Evolutionary conservation across 2,329 filamentous ascomycete species (phyloP).

Genomic region (Pyricularia grisea): DNA sequence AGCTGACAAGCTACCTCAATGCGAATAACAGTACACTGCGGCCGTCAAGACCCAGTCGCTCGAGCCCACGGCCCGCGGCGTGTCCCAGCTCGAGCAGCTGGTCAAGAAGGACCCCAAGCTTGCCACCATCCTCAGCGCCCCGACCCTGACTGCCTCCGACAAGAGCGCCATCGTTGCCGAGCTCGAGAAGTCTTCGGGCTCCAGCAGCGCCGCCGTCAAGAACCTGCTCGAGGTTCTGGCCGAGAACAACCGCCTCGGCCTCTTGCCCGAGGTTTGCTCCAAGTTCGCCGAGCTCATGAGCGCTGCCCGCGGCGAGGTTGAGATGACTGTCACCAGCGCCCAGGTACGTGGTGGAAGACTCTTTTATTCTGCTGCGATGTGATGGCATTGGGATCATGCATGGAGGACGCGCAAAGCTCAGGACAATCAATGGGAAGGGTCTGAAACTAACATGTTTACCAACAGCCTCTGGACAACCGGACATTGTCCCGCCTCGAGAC

Average conservation of each 20-base stretch:
- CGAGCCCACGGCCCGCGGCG: constrained; percentile 74
- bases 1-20: not conserved
- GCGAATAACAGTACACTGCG: constrained; percentile 71
- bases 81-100: constrained; percentile 60
- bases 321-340: constrained; percentile 85
- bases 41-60: constrained; percentile 80
- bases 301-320: constrained; percentile 84
- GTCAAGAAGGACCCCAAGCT: constrained; percentile 83
- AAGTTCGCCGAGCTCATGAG: constrained; percentile 87
- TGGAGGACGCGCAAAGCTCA: not conserved
- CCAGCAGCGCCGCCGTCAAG: constrained; percentile 75
- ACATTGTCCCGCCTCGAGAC: constrained; percentile 77
- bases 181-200: constrained; percentile 69
- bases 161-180: constrained; percentile 81
- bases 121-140: constrained; percentile 61
- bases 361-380: constrained; percentile 9
- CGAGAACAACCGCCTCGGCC: constrained; percentile 88
- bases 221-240: constrained; percentile 88
- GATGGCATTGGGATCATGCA: not conserved
- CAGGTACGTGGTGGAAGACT: constrained; percentile 46
- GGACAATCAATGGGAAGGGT: not conserved
- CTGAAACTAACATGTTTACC: constrained; percentile 14
- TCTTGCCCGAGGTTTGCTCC: constrained; percentile 71
- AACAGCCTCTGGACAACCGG: constrained; percentile 74
- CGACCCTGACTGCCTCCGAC: constrained; percentile 68